Evolutionary conservation across 1,284 basidiomycete genomes (phyloP).

Genomic region (Moesziomyces parantarcticus): DNA sequence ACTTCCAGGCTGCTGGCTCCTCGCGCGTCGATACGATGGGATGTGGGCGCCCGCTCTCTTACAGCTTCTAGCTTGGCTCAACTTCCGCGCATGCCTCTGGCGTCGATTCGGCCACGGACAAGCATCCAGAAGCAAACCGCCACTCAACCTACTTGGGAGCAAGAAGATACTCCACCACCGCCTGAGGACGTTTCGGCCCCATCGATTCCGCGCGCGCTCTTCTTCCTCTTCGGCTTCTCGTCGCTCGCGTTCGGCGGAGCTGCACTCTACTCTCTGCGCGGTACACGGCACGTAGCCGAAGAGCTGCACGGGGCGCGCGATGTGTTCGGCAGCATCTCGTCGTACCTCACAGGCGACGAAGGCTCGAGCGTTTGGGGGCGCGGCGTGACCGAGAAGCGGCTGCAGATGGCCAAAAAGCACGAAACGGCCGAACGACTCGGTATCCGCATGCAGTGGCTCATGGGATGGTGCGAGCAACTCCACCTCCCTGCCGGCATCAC

Average conservation of each 20-base stretch:
- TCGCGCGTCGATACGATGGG: too few species aligned
- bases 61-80: too few species aligned
- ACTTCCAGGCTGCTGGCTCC: too few species aligned
- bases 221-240: constrained; percentile 36
- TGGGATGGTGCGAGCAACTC: constrained; percentile 45
- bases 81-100: too few species aligned
- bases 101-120: background rate
- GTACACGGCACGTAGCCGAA: constrained; percentile 21
- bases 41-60: too few species aligned
- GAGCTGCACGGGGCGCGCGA: constrained; percentile 11
- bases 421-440: constrained; percentile 35
- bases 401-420: constrained; percentile 30
- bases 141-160: background rate
- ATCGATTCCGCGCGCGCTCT: constrained; percentile 20
- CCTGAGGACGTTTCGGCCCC: constrained; percentile 7
- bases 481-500: constrained; percentile 15
- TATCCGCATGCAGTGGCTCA: constrained; percentile 31
- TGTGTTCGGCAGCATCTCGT: constrained; percentile 36
- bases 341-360: constrained; percentile 15
- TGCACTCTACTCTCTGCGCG: constrained; percentile 28
- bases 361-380: constrained; percentile 13
- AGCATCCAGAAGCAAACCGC: background rate
- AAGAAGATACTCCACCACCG: background rate
- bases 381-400: constrained; percentile 15
- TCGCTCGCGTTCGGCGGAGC: constrained; percentile 26